phyloP scores from a whole-genome alignment of 2,329 filamentous ascomycete genomes.

The Tolypocladium ophioglossoides region DNA sequence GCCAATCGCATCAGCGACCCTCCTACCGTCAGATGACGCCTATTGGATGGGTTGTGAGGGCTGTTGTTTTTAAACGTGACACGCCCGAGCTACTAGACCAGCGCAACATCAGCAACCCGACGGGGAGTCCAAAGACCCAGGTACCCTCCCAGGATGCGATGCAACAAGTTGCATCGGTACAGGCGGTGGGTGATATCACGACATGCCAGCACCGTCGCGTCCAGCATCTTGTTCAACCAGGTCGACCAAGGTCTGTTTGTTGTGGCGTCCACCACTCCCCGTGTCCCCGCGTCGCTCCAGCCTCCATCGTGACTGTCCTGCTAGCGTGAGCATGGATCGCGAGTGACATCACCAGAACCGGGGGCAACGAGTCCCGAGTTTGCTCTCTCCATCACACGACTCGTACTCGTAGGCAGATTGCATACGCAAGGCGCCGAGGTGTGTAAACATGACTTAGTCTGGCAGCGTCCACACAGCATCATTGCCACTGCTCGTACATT shows the following conservation, averaged over 20 bases:
- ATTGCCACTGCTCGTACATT: neutral
- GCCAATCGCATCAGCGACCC: neutral
- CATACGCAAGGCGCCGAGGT: neutral
- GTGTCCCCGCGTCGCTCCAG: neutral
- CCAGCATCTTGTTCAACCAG: too few species aligned
- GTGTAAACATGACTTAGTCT: neutral
- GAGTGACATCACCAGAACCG: neutral
- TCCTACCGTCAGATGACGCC: neutral
- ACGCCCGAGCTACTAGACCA: neutral
- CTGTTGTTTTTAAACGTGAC: neutral
- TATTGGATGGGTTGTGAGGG: neutral
- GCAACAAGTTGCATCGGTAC: too few species aligned
- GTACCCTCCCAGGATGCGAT: too few species aligned
- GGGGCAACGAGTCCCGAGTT: neutral
- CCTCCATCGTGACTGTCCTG: neutral
- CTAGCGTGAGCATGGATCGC: neutral
- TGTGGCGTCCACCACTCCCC: neutral
- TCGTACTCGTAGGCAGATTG: neutral
- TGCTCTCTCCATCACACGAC: neutral
- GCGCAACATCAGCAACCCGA: neutral
- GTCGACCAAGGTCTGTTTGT: neutral
- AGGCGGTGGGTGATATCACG: too few species aligned
- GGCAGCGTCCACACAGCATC: neutral
- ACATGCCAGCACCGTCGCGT: neutral
- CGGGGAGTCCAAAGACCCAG: too few species aligned